A percentile compares a stretch with the other conserved stretches of the same genome.
These are phyloP conservation scores for Willaertia magna DNA, from an alignment of 208 protist genomes.

Conservation along the genomic window DNA sequence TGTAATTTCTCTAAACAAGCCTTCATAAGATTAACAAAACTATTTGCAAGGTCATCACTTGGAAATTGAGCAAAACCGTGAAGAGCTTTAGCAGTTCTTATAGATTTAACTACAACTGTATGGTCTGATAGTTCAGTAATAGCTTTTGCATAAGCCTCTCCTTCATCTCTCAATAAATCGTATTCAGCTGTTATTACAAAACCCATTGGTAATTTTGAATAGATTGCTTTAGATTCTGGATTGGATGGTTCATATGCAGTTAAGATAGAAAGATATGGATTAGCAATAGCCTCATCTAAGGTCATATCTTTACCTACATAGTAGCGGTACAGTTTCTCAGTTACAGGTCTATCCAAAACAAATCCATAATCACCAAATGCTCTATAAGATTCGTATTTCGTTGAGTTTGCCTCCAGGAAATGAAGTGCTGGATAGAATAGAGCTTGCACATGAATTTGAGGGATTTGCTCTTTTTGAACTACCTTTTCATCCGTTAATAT, in stretches of 20 bases:
- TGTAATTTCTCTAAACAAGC: too few species aligned
- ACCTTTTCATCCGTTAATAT: not conserved
- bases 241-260: not conserved
- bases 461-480: not conserved
- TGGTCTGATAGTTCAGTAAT: too few species aligned
- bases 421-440: not conserved
- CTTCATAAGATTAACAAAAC: too few species aligned
- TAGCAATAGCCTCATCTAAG: not conserved
- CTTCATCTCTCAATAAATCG: not conserved
- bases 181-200: not conserved
- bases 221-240: not conserved
- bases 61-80: too few species aligned
- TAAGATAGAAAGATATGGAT: not conserved
- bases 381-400: not conserved
- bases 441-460: not conserved
- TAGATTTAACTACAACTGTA: too few species aligned
- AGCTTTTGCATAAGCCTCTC: not conserved
- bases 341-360: not conserved
- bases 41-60: too few species aligned
- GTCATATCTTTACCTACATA: not conserved
- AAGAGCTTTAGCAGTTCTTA: too few species aligned
- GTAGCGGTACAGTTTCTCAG: not conserved
- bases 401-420: not conserved
- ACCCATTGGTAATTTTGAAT: not conserved
- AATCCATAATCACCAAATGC: not conserved